Evolutionary conservation across 805 yeast genomes (phyloP).

Genomic region (Candida coquimbonensis): DNA sequence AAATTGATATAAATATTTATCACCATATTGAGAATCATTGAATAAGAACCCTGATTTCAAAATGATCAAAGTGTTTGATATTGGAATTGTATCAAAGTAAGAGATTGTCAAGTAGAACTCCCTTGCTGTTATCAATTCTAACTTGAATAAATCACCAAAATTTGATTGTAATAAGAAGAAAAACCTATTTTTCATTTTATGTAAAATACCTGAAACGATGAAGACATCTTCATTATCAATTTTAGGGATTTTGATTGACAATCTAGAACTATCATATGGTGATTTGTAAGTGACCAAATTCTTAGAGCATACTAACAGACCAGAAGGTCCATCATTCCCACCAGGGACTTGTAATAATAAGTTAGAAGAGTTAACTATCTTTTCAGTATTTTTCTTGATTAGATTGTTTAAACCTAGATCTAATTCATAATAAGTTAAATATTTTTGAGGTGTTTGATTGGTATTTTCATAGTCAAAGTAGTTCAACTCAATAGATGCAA

Average conservation of each 20-base stretch:
- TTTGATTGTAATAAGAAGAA: constrained; percentile 66
- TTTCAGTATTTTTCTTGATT: constrained; percentile 41
- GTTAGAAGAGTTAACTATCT: constrained; percentile 35
- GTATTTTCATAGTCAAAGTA: constrained; percentile 30
- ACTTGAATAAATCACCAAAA: constrained; percentile 70
- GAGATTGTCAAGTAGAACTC: constrained; percentile 35
- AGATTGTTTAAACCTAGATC: constrained; percentile 84
- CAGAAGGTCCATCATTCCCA: constrained; percentile 62
- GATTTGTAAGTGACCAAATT: constrained; percentile 46
- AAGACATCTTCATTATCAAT: constrained; percentile 26
- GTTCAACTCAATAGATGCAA: constrained; percentile 72
- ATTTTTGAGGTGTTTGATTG: constrained; percentile 21
- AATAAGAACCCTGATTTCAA: constrained; percentile 72
- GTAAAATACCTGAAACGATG: constrained; percentile 56
- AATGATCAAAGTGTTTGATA: constrained; percentile 47
- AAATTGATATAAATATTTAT: constrained; percentile 70
- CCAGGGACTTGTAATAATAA: constrained; percentile 66
- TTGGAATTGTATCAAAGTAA: constrained; percentile 74
- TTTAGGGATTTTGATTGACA: constrained; percentile 49
- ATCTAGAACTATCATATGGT: constrained; percentile 27
- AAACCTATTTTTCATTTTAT: constrained; percentile 52
- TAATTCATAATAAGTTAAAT: constrained; percentile 65
- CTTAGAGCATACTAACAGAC: constrained; percentile 58
- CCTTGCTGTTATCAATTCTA: constrained; percentile 37
- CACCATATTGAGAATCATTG: constrained; percentile 55